A percentile compares a stretch with the other conserved stretches of the same genome.
phyloP scores from a whole-genome alignment of 1,139 yeast species.

The Yamadazyma jaroonii region DNA sequence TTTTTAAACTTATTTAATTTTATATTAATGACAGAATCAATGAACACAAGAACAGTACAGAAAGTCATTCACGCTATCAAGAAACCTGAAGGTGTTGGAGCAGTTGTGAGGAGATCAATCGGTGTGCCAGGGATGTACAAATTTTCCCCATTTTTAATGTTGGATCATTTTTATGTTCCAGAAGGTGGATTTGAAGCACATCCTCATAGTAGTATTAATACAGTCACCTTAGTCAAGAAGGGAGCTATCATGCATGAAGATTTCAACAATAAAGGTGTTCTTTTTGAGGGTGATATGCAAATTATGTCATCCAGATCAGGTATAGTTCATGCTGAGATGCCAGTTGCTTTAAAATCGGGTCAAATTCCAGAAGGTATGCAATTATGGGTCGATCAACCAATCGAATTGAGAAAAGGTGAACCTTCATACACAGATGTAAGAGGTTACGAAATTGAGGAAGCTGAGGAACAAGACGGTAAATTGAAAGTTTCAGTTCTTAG shows the following conservation, averaged over 20 bases:
- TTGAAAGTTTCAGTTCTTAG: conserved; percentile 71
- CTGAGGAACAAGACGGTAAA: conserved; percentile 63
- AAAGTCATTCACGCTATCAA: conserved; percentile 65
- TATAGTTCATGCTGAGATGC: conserved; percentile 84
- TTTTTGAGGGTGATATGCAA: conserved; percentile 84
- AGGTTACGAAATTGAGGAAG: conserved; percentile 65
- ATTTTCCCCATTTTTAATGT: conserved; percentile 80
- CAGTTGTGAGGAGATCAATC: conserved; percentile 76
- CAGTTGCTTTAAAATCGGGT: conserved; percentile 61
- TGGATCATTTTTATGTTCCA: conserved; percentile 67
- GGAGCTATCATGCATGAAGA: conserved; percentile 91
- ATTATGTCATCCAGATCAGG: conserved; percentile 96
- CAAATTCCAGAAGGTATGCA: conserved; percentile 70
- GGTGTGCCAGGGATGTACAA: conserved; percentile 67
- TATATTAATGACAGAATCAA: conserved; percentile 8
- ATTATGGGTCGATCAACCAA: conserved; percentile 90
- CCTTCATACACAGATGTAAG: conserved; percentile 84
- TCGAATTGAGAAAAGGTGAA: conserved; percentile 57
- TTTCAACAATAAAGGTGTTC: conserved; percentile 74
- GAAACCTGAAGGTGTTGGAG: conserved; percentile 87
- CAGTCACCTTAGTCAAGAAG: conserved; percentile 68
- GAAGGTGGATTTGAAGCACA: conserved; percentile 89
- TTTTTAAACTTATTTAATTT: not conserved
- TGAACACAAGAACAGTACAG: conserved; percentile 47
- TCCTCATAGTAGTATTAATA: conserved; percentile 91